Conservation (phyloP, 306 rosid genomes). For the Datisca glomerata region DNA sequence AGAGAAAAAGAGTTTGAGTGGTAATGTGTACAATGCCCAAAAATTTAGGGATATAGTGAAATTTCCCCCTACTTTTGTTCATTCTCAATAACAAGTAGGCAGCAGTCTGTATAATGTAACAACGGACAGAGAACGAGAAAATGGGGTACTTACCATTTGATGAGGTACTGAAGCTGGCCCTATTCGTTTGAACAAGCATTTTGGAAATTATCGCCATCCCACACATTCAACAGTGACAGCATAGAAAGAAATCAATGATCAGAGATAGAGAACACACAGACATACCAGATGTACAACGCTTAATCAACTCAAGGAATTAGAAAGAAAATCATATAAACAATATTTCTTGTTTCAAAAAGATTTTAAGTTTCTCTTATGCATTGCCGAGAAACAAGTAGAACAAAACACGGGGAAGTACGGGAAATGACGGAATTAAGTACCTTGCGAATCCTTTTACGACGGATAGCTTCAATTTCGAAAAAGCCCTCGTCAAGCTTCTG, state of each 20-base stretch:
- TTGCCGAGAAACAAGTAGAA: constrained; percentile 5
- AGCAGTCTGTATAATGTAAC: neutral
- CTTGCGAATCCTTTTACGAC: constrained; percentile 77
- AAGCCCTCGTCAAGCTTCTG: constrained; percentile 56
- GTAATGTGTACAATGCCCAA: no score
- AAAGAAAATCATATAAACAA: neutral
- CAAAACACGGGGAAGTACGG: neutral
- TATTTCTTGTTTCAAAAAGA: no score
- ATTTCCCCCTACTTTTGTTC: no score
- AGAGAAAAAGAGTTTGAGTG: no score
- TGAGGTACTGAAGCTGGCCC: constrained; percentile 81
- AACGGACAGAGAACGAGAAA: constrained; percentile 1
- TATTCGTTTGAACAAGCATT: constrained; percentile 16
- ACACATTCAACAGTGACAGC: neutral
- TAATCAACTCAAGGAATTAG: neutral
- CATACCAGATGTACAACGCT: neutral
- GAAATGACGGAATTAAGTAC: constrained; percentile 16
- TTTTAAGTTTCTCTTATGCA: no score
- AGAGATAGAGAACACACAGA: constrained; percentile 1
- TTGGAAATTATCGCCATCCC: constrained; percentile 4
- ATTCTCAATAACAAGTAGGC: neutral
- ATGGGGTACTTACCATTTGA: constrained; percentile 61
- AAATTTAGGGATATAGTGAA: no score
- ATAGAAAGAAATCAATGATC: constrained; percentile 7
- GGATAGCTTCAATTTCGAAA: constrained; percentile 75